A percentile compares a stretch with the other conserved stretches of the same genome.
Evolutionary conservation across 2,329 filamentous ascomycete genomes (phyloP).

Genomic region (Dactylellina leptospora): DNA sequence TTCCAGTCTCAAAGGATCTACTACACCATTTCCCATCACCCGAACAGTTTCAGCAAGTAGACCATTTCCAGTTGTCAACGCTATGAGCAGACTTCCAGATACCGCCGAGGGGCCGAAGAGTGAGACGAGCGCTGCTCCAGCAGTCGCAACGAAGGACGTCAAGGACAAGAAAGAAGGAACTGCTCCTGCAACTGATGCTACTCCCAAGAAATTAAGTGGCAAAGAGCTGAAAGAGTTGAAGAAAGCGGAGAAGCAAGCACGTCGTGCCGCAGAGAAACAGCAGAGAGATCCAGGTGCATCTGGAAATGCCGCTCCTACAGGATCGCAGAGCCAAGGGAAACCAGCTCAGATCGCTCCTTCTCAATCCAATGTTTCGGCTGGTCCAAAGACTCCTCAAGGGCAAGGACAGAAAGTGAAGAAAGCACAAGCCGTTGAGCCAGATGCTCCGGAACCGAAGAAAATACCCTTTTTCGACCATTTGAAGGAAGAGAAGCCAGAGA

Average conservation of each 20-base stretch:
- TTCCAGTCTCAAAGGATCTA: neutral
- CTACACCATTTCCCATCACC: neutral
- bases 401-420: slow-evolving; percentile 61
- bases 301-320: slow-evolving; percentile 54
- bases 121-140: slow-evolving; percentile 8
- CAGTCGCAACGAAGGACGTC: slow-evolving; percentile 11
- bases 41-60: no score
- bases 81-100: slow-evolving; percentile 16
- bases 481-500: slow-evolving; percentile 66
- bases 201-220: slow-evolving; percentile 69
- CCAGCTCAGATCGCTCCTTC: slow-evolving; percentile 59
- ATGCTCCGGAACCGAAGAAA: slow-evolving; percentile 50
- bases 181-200: slow-evolving; percentile 57
- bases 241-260: slow-evolving; percentile 89
- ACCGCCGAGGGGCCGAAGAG: neutral
- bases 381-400: slow-evolving; percentile 53
- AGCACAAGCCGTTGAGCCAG: slow-evolving; percentile 64
- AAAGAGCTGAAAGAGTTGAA: slow-evolving; percentile 88
- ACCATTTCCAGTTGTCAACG: neutral
- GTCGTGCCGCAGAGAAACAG: slow-evolving; percentile 76
- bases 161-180: slow-evolving; percentile 46
- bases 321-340: slow-evolving; percentile 59
- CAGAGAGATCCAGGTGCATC: slow-evolving; percentile 63
- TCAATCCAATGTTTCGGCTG: slow-evolving; percentile 54
- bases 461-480: slow-evolving; percentile 57